These are phyloP conservation scores for Dictyostelium firmibasis DNA, from an alignment of 78 protist genomes.

Conservation along the genomic window DNA sequence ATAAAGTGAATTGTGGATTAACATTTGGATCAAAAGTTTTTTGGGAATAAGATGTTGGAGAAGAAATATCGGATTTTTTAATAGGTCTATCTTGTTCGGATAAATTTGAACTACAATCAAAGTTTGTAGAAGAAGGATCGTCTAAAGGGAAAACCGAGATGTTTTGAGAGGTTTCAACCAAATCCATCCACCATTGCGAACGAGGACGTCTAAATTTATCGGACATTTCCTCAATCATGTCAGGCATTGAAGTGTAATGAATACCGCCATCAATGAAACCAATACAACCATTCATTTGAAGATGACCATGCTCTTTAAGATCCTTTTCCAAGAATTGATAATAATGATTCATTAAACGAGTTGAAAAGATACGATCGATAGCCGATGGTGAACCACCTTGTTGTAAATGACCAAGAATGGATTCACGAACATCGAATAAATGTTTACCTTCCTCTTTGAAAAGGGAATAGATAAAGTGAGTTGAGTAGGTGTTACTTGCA, in stretches of 20 bases:
- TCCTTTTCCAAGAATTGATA: constrained; percentile 19
- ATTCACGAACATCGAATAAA: constrained; percentile 45
- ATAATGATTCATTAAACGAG: constrained; percentile 45
- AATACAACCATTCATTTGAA: constrained; percentile 30
- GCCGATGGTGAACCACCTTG: constrained; percentile 85
- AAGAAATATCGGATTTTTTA: neutral
- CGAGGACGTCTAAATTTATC: constrained; percentile 43
- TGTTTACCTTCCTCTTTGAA: constrained; percentile 77
- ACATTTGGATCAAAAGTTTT: constrained; percentile 40
- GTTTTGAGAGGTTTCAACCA: constrained; percentile 17
- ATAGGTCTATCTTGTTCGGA: neutral
- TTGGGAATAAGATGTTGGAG: constrained; percentile 3
- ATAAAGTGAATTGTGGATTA: constrained; percentile 31
- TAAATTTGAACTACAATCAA: neutral
- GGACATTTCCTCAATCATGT: constrained; percentile 15
- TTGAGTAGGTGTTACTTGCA: constrained; percentile 59
- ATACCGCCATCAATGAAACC: constrained; percentile 35
- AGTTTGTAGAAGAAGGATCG: neutral
- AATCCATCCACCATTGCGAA: constrained; percentile 58
- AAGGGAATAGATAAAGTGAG: constrained; percentile 41
- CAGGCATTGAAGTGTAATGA: constrained; percentile 18
- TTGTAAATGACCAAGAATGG: constrained; percentile 85
- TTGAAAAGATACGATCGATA: constrained; percentile 70
- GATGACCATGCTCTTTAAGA: neutral
- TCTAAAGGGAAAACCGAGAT: constrained; percentile 33